Evolutionary conservation across 2,329 filamentous ascomycete species (phyloP).

Genomic region (Hawksworthiomyces lignivorus): DNA sequence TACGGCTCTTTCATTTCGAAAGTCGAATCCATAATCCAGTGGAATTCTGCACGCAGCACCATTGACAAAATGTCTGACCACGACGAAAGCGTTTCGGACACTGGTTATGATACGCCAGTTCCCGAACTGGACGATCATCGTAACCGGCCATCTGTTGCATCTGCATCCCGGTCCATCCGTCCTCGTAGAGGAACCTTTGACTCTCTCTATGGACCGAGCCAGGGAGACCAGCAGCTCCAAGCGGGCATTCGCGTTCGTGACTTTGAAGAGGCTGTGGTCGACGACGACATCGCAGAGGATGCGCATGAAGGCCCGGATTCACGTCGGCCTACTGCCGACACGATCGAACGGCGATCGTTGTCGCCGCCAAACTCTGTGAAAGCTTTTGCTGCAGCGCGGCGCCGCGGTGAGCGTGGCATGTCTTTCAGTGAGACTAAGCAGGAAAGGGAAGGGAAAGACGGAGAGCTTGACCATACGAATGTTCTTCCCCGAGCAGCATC

Average conservation of each 20-base stretch:
- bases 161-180: constrained; percentile 48
- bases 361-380: constrained; percentile 97
- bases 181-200: constrained; percentile 66
- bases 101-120: constrained; percentile 65
- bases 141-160: too few relatives aligned
- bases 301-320: constrained; percentile 36
- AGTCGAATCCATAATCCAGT: too few relatives aligned
- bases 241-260: constrained; percentile 56
- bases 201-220: constrained; percentile 53
- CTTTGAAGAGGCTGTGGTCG: constrained; percentile 77
- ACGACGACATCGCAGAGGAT: constrained; percentile 56
- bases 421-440: constrained; percentile 43
- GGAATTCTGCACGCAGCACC: too few relatives aligned
- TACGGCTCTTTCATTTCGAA: too few relatives aligned
- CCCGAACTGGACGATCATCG: constrained; percentile 86
- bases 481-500: constrained; percentile 63
- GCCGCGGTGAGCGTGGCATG: constrained; percentile 69
- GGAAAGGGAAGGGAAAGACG: constrained; percentile 22
- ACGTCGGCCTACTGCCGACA: constrained; percentile 51
- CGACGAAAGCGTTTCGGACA: constrained; percentile 51
- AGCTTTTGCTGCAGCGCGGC: constrained; percentile 85
- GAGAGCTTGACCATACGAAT: constrained; percentile 41
- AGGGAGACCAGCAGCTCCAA: constrained; percentile 12
- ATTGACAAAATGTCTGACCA: constrained; percentile 56
- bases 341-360: constrained; percentile 56